A percentile compares a stretch with the other conserved stretches of the same genome.
phyloP scores from a whole-genome alignment of 257 asterid genomes.

The Plantago elongata region DNA sequence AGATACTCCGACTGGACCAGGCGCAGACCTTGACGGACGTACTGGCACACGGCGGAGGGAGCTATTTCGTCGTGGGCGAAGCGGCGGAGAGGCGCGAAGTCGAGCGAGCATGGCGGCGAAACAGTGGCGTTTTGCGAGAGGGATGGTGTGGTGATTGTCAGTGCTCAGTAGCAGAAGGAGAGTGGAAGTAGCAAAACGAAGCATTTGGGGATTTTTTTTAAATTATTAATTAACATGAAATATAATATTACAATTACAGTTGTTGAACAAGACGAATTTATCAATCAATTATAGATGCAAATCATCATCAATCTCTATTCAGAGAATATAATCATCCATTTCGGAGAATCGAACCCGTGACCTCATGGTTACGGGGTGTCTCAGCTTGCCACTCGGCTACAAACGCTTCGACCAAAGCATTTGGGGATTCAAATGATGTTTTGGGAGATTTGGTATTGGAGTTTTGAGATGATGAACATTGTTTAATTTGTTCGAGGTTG shows the following conservation, averaged over 20 bases:
- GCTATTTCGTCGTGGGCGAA: slow-evolving; percentile 28
- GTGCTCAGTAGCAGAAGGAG: background rate
- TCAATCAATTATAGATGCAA: no score
- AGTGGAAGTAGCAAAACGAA: slow-evolving; percentile 12
- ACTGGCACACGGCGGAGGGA: slow-evolving; percentile 44
- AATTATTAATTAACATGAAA: no score
- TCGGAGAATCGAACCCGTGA: no score
- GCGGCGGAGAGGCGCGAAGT: slow-evolving; percentile 39
- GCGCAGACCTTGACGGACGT: slow-evolving; percentile 64
- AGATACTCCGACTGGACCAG: slow-evolving; percentile 65
- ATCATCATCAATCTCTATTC: no score
- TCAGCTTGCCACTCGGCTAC: no score
- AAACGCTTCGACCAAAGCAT: no score
- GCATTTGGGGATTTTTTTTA: slow-evolving; percentile 27
- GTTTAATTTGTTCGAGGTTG: background rate
- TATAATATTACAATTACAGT: no score
- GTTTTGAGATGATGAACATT: background rate
- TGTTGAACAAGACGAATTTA: no score
- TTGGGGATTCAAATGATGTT: no score
- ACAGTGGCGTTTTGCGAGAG: slow-evolving; percentile 38
- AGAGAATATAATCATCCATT: no score
- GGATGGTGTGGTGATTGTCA: slow-evolving; percentile 12
- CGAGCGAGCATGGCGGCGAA: slow-evolving; percentile 49
- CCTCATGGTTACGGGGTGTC: no score
- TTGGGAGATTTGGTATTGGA: background rate